Evolutionary conservation across 257 asterid genomes (phyloP), one percentile per base, ranked within the genome.

Genomic region (Vinca minor): DNA sequence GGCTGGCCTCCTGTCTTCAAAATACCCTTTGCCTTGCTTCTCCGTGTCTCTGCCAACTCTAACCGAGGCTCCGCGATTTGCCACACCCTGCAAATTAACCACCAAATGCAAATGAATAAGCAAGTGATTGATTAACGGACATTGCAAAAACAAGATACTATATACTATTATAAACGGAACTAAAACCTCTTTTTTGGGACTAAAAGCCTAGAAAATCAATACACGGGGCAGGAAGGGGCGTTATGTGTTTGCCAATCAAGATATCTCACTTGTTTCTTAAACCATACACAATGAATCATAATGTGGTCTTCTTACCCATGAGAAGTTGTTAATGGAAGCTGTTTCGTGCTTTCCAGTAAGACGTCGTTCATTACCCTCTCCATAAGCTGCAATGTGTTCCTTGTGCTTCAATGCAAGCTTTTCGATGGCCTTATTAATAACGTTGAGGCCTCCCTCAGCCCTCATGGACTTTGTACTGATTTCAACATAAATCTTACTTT

Each of bases 11-110:
- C 95, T 69, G 48, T 87, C 93, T 73, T 87, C 95, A 3, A 87
- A 85, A 23, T 87, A 87, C 0, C 94, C 96, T 60, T 87, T 87
- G 10, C 96, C 96, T 1, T 42, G 83, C 72, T 77, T 71, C 84
- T 87, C 96, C 2, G 96, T 87, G 4, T 87, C 96, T 77, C 94
- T 67, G 18, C 96, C 96, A 3, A 87, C 91, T 66, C 96, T 69
- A 36, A 87, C 81, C 0, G 95, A 87, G 8, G 94, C 95, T 46
- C 95, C 95, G 10, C 94, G 87, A 35, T 87, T 85, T 4, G 96
- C 96, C 68, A 87, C 94, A 0, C 94, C 96, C 96, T 87, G 70
- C n/a, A 1, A 46, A 28, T 56, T 8, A 31, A n/a, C 26, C 62
- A 32, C 36, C 20, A 15, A 4, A 25, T 23, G 8, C 57, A 23